Base-by-base conservation (phyloP, 352 stramenopile genomes). In the Blastocystis sp. region DNA sequence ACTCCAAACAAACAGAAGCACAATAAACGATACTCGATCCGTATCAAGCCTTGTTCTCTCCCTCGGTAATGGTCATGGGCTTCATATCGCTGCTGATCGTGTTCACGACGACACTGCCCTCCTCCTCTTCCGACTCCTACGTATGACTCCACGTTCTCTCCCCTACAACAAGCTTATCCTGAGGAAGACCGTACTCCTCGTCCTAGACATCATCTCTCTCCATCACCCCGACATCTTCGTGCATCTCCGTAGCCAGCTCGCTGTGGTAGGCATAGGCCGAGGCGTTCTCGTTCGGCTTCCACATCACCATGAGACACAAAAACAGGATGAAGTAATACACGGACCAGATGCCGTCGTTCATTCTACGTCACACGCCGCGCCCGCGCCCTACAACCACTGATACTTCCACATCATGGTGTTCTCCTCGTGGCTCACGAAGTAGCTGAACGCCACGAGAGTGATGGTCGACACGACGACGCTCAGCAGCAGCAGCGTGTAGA, bases 311-410 rank as follows among this genome's bases (percentile, higher is more conserved):
- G 55, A 85, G 51, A 50, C 74, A 85, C 19, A 85, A 29, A 51
- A 89, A 80, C n/a, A 89, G 50, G 31, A 89, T 55, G 50, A 79
- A 80, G 60, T 89, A 89, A 21, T 80, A 89, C 37, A 89, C 26
- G 26, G 35, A 24, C 79, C 79, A 89, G 26, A 89, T 66, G 37
- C 79, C 79, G 24, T 89, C 79, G 60, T 89, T 89, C 63, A 89
- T 89, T 24, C 79, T 89, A 55, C 26, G n/a, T 2, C 4, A 62
- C 13, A 21, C 2, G 13, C 31, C 50, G n/a, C 9, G 2, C 26
- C 3, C n/a, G 4, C 29, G 2, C 0, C 79, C 41, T 89, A 89
- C 79, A 89, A 77, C 79, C 79, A 89, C 67, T 89, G 79, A 31
- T 79, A 89, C 41, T 63, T 51, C 79, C 79, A 89, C 1, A 79